Evolutionary conservation across 345 rosid genomes (phyloP).

Genomic region (Firmiana major): DNA sequence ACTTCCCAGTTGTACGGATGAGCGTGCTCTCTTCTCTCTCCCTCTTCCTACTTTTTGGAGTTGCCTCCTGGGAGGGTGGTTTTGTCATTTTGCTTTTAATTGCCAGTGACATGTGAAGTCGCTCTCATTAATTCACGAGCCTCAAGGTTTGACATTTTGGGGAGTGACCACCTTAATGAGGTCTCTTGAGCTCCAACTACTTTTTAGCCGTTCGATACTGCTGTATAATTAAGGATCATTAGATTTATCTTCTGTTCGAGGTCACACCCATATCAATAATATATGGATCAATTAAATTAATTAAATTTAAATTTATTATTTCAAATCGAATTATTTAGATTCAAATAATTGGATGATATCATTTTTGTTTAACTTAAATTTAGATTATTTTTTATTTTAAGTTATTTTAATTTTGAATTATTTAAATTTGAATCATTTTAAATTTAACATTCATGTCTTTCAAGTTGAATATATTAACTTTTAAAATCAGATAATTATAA

Average conservation of each 20-base stretch:
- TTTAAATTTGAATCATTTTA: too few relatives aligned
- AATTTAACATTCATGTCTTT: too few relatives aligned
- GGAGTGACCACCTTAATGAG: background rate
- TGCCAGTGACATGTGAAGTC: background rate
- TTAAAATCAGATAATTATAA: too few relatives aligned
- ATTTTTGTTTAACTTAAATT: too few relatives aligned
- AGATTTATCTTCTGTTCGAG: background rate
- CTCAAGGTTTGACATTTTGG: background rate
- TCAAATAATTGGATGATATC: too few relatives aligned
- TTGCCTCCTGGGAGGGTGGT: background rate
- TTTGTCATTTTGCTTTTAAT: background rate
- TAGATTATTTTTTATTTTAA: too few relatives aligned
- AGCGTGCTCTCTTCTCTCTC: background rate
- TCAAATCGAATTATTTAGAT: too few relatives aligned
- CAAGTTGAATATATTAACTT: too few relatives aligned
- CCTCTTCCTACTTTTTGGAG: background rate
- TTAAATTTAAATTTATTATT: too few relatives aligned
- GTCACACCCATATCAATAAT: too few relatives aligned
- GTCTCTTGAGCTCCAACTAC: background rate
- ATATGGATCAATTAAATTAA: too few relatives aligned
- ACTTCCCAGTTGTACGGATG: background rate
- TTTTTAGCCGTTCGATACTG: background rate
- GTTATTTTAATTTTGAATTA: too few relatives aligned
- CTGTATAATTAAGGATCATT: background rate
- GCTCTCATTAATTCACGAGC: slow-evolving; percentile 1